Conservation (phyloP, 768 basidiomycete species). For the Mycena leptocephala region DNA sequence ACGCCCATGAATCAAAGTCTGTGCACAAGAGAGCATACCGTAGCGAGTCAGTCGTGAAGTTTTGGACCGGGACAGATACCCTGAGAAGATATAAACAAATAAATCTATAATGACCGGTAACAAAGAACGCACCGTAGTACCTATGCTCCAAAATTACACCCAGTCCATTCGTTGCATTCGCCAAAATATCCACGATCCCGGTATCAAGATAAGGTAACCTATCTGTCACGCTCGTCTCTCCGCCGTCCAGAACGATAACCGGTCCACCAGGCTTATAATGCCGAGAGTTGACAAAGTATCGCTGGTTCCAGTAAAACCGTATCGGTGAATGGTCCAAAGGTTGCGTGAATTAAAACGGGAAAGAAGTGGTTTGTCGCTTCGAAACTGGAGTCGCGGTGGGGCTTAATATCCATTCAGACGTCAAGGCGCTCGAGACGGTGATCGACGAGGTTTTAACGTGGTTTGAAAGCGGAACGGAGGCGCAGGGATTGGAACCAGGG, state of each 20-base stretch:
- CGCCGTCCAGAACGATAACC: conserved; percentile 92
- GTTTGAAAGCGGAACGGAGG: conserved; percentile 27
- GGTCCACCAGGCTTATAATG: conserved; percentile 88
- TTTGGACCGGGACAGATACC: conserved; percentile 82
- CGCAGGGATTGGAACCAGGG: conserved; percentile 16
- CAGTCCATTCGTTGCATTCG: conserved; percentile 89
- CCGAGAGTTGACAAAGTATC: conserved; percentile 93
- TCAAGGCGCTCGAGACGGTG: conserved; percentile 28
- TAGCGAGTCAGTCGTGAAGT: conserved; percentile 87
- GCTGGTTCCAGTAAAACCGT: conserved; percentile 79
- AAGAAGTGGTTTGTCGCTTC: conserved; percentile 27
- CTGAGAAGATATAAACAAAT: conserved; percentile 51
- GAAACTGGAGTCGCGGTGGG: conserved; percentile 12
- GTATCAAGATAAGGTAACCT: conserved; percentile 77
- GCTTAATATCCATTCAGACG: conserved; percentile 20
- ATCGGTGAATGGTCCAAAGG: conserved; percentile 85
- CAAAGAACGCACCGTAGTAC: conserved; percentile 76
- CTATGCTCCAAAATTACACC: conserved; percentile 93
- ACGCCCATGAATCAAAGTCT: background rate
- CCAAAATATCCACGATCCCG: conserved; percentile 90
- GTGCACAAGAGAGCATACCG: conserved; percentile 59
- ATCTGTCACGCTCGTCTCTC: conserved; percentile 89
- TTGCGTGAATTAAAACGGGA: conserved; percentile 71
- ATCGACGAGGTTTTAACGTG: conserved; percentile 24
- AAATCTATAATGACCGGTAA: conserved; percentile 31